Conservation (phyloP, 176 grass and related monocot genomes). For the Raddia distichophylla region DNA sequence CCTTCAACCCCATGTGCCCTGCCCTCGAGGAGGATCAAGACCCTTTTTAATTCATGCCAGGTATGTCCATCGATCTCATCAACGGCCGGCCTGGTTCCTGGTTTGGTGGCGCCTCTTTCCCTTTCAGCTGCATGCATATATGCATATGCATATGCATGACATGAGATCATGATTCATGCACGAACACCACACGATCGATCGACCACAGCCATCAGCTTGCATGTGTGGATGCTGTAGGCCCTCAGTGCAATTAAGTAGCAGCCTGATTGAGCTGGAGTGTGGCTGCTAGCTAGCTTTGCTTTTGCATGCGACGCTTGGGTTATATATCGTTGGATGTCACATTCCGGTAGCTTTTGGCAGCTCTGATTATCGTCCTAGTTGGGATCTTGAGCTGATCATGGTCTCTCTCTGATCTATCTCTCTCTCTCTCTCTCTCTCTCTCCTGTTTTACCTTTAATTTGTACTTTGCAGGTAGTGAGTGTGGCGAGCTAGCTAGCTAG, state of each 20-base stretch:
- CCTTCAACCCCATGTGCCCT: not conserved
- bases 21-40: not conserved
- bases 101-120: not conserved
- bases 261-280: not conserved
- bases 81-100: not conserved
- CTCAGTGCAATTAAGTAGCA: not conserved
- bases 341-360: not conserved
- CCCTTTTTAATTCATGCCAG: not conserved
- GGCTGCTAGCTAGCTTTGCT: not conserved
- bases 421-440: too few species aligned
- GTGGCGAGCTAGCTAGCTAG: not conserved
- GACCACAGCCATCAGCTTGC: not conserved
- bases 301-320: not conserved
- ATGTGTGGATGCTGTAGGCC: not conserved
- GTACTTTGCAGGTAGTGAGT: not conserved
- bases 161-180: not conserved
- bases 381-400: too few species aligned
- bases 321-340: not conserved
- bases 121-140: not conserved
- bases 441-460: not conserved
- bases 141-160: not conserved
- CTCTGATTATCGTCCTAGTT: not conserved
- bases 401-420: too few species aligned
- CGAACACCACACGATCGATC: not conserved
- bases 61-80: not conserved